Percentiles rank a stretch among this genome's conserved stretches.
phyloP scores from a whole-genome alignment of 352 stramenopile species.

The Albugo candida region DNA sequence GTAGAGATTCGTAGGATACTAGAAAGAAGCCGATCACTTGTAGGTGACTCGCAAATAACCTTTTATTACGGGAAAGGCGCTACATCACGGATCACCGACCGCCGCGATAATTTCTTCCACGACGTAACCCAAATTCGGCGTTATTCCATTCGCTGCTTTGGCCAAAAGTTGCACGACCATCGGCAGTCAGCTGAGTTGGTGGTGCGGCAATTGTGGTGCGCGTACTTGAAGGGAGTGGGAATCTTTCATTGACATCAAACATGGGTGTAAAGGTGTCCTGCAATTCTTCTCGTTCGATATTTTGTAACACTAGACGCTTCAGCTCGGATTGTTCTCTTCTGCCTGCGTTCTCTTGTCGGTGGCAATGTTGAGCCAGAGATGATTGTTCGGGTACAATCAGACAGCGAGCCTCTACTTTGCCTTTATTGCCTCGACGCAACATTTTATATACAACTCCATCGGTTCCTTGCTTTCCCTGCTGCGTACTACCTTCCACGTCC shows the following conservation, averaged over 20 bases:
- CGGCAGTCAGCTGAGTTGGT: conserved; percentile 12
- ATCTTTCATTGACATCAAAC: not conserved
- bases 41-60: no score
- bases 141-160: conserved; percentile 67
- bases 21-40: no score
- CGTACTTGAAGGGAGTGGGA: not conserved
- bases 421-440: conserved; percentile 92
- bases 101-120: conserved; percentile 41
- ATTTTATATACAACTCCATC: conserved; percentile 83
- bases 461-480: conserved; percentile 12
- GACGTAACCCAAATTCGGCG: conserved; percentile 55
- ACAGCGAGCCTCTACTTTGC: conserved; percentile 88
- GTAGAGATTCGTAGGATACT: no score
- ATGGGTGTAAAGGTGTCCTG: conserved; percentile 28
- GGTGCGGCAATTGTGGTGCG: conserved; percentile 7
- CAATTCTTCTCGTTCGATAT: conserved; percentile 45
- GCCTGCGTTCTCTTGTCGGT: conserved; percentile 66
- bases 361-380: conserved; percentile 82
- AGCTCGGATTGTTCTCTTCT: conserved; percentile 78
- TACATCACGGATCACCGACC: not conserved
- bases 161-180: conserved; percentile 30
- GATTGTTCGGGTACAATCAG: conserved; percentile 85
- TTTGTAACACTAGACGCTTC: conserved; percentile 72
- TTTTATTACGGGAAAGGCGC: no score
- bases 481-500: not conserved